Evolutionary conservation across 2,329 filamentous ascomycete species (phyloP).

Genomic region (Cadophora luteo-olivacea): DNA sequence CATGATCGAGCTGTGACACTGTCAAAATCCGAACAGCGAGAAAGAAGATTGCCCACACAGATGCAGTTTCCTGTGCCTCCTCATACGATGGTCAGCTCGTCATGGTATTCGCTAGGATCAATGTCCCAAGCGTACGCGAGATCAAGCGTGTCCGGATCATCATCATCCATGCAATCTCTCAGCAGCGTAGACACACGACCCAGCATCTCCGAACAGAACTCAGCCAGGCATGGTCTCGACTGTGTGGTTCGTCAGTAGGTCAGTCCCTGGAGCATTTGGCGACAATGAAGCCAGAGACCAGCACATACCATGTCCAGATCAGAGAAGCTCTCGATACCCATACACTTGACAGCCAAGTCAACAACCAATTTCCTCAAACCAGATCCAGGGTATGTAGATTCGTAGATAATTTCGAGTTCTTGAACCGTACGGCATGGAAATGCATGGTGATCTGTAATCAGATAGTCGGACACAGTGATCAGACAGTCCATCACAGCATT

Average conservation of each 20-base stretch:
- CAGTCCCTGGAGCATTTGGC: too few relatives aligned
- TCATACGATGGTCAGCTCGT: neutral
- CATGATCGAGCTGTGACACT: too few relatives aligned
- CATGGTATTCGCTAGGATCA: too few relatives aligned
- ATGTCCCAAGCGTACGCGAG: neutral
- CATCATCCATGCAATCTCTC: neutral
- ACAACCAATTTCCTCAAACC: neutral
- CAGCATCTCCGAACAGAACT: neutral
- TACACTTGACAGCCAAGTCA: neutral
- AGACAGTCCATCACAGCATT: neutral
- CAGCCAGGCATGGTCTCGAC: neutral
- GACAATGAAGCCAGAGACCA: neutral
- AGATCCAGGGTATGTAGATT: neutral
- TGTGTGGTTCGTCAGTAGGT: neutral
- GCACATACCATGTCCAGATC: neutral
- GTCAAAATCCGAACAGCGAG: too few relatives aligned
- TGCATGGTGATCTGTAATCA: neutral
- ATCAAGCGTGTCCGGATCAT: neutral
- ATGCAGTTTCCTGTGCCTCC: too few relatives aligned
- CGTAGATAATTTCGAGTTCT: neutral
- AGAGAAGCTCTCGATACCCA: neutral
- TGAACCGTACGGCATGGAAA: neutral
- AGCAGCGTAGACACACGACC: neutral
- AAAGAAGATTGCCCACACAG: too few relatives aligned
- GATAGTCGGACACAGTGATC: neutral